A percentile compares a stretch with the other conserved stretches of the same genome.
Conservation (phyloP, 148 eudicot genomes). For the Nepenthes gracilis region DNA sequence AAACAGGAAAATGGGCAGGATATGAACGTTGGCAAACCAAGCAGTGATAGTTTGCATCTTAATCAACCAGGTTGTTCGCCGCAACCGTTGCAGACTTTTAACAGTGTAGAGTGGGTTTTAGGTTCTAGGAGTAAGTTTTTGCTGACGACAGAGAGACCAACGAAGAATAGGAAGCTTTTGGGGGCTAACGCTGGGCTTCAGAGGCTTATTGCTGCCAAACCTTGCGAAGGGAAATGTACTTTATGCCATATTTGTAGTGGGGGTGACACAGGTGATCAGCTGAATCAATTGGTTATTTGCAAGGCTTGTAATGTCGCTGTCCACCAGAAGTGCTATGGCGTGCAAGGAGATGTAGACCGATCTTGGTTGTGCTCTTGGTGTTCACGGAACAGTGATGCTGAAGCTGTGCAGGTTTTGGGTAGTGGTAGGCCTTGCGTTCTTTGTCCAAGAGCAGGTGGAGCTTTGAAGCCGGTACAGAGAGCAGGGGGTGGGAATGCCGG, state of each 20-base stretch:
- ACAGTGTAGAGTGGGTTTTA: slow-evolving; percentile 88
- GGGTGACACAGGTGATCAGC: slow-evolving; percentile 61
- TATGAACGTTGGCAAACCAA: slow-evolving; percentile 32
- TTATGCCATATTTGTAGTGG: slow-evolving; percentile 78
- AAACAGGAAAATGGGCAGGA: slow-evolving; percentile 15
- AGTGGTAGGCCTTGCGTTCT: slow-evolving; percentile 55
- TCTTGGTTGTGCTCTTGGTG: slow-evolving; percentile 87
- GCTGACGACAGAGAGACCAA: slow-evolving; percentile 64
- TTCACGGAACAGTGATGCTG: slow-evolving; percentile 31
- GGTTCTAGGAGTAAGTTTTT: slow-evolving; percentile 79
- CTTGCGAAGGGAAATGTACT: slow-evolving; percentile 49
- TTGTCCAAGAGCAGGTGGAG: slow-evolving; percentile 80
- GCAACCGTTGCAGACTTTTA: slow-evolving; percentile 18
- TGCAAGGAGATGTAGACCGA: slow-evolving; percentile 45
- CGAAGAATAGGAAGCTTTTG: slow-evolving; percentile 79
- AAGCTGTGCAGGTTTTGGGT: slow-evolving; percentile 9
- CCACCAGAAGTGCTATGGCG: slow-evolving; percentile 93
- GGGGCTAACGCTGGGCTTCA: slow-evolving; percentile 80
- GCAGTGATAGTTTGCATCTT: slow-evolving; percentile 12
- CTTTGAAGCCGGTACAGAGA: slow-evolving; percentile 53
- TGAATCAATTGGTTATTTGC: slow-evolving; percentile 65
- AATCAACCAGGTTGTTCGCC: slow-evolving; percentile 14
- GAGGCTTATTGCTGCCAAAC: slow-evolving; percentile 55
- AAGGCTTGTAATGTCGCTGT: slow-evolving; percentile 62
- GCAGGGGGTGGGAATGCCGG: slow-evolving; percentile 25